phyloP scores from a whole-genome alignment of 139 green algal genomes.

The Edaphochlamys debaryana region DNA sequence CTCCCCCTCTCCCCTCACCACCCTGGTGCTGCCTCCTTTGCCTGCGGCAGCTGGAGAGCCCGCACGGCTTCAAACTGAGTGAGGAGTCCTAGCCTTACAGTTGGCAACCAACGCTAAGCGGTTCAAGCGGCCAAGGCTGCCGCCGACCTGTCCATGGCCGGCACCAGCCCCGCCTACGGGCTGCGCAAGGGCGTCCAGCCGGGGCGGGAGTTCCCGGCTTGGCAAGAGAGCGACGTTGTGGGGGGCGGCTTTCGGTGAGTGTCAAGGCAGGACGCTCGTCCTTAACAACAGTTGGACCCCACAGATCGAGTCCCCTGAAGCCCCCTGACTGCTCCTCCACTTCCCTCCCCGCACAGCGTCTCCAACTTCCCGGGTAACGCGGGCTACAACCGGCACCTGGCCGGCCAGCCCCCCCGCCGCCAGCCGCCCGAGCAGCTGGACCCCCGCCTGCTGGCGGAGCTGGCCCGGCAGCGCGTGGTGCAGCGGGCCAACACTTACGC shows the following conservation, averaged over 20 bases:
- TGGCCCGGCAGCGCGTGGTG: neutral
- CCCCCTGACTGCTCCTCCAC: too few relatives aligned
- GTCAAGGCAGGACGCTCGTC: too few relatives aligned
- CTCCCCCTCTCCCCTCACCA: too few relatives aligned
- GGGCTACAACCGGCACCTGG: constrained; percentile 45
- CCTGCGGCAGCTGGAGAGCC: too few relatives aligned
- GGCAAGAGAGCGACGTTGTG: neutral
- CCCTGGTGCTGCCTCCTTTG: too few relatives aligned
- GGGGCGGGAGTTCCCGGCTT: neutral
- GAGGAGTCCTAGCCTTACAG: too few relatives aligned
- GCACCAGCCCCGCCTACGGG: neutral
- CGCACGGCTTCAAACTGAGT: too few relatives aligned
- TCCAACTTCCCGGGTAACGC: constrained; percentile 15
- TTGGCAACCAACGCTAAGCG: too few relatives aligned
- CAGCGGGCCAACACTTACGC: neutral
- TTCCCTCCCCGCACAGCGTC: neutral
- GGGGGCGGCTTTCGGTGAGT: constrained; percentile 7
- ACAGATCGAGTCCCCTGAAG: too few relatives aligned
- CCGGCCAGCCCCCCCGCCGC: constrained; percentile 16
- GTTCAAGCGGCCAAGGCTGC: too few relatives aligned
- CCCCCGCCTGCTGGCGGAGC: neutral
- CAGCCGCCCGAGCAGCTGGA: constrained; percentile 16
- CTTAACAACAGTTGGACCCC: too few relatives aligned
- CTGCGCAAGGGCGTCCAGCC: neutral
- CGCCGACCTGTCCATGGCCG: neutral